Evolutionary conservation across 1,284 basidiomycete species (phyloP).

Genomic region (Ceratobasidium sp.): DNA sequence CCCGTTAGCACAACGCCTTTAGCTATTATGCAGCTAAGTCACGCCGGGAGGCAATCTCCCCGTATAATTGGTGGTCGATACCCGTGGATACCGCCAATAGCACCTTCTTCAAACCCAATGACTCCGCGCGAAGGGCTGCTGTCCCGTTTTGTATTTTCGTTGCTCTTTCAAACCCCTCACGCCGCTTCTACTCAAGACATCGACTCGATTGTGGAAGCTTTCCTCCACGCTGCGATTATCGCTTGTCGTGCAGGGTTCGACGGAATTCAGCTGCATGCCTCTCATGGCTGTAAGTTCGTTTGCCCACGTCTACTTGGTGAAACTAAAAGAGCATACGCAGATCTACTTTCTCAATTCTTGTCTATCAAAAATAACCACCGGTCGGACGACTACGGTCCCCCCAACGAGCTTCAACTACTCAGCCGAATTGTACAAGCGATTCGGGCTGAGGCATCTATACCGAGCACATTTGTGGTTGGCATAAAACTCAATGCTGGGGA

Average conservation of each 20-base stretch:
- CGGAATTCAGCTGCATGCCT: slow-evolving; percentile 88
- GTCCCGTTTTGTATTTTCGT: slow-evolving; percentile 60
- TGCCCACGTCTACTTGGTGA: slow-evolving; percentile 29
- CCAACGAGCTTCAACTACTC: slow-evolving; percentile 66
- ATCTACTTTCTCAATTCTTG: slow-evolving; percentile 87
- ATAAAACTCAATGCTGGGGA: slow-evolving; percentile 92
- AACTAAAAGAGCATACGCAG: slow-evolving; percentile 54
- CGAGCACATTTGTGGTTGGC: slow-evolving; percentile 75
- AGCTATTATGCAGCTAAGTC: slow-evolving; percentile 85
- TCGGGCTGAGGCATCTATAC: slow-evolving; percentile 61
- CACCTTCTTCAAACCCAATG: slow-evolving; percentile 76
- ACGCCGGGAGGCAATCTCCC: slow-evolving; percentile 81
- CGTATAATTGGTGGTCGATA: slow-evolving; percentile 75
- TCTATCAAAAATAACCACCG: slow-evolving; percentile 63
- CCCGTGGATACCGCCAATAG: slow-evolving; percentile 69
- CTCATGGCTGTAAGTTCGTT: slow-evolving; percentile 80
- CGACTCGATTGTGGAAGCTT: slow-evolving; percentile 68
- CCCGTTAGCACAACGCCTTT: slow-evolving; percentile 50
- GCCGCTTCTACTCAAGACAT: slow-evolving; percentile 72
- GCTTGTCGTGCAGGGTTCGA: slow-evolving; percentile 84
- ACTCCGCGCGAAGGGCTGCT: slow-evolving; percentile 54
- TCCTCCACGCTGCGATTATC: slow-evolving; percentile 74
- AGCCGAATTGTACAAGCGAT: slow-evolving; percentile 71
- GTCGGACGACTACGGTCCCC: slow-evolving; percentile 62
- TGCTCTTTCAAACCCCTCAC: slow-evolving; percentile 72